These are phyloP conservation scores for Colletotrichum orbiculare DNA, from an alignment of 2,329 filamentous ascomycete species.

Conservation along the genomic window DNA sequence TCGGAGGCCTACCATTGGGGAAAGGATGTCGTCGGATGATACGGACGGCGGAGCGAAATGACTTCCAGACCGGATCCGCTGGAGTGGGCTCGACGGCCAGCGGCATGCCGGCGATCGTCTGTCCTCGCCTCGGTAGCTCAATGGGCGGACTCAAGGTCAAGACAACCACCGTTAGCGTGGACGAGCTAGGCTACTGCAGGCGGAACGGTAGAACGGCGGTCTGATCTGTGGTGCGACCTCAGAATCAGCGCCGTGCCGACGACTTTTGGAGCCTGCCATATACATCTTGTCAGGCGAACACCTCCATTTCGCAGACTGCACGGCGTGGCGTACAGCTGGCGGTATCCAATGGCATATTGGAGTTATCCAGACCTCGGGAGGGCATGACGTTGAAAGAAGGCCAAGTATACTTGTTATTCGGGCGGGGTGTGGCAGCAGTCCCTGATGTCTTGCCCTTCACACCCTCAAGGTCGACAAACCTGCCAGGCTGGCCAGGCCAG, in stretches of 20 bases:
- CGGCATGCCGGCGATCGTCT: constrained; percentile 9
- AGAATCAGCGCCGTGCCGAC: neutral
- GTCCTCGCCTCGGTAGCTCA: neutral
- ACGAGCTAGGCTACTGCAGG: constrained; percentile 11
- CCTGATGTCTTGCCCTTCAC: constrained; percentile 31
- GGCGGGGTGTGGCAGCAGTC: constrained; percentile 20
- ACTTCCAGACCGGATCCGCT: constrained; percentile 19
- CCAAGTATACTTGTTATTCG: constrained; percentile 21
- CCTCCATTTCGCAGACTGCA: neutral
- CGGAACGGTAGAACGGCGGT: constrained; percentile 31
- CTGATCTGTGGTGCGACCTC: constrained; percentile 30
- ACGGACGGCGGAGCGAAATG: neutral
- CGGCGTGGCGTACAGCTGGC: neutral
- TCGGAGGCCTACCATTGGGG: neutral
- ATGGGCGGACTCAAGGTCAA: neutral
- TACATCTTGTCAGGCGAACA: constrained; percentile 14
- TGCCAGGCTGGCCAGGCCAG: constrained; percentile 9
- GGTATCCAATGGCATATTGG: constrained; percentile 1
- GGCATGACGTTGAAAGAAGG: constrained; percentile 35
- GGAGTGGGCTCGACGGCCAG: constrained; percentile 20
- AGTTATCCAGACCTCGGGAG: neutral
- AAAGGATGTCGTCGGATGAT: constrained; percentile 13
- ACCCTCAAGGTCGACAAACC: constrained; percentile 21
- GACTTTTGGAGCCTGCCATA: neutral
- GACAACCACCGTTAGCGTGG: constrained; percentile 15